phyloP scores from a whole-genome alignment of 805 yeast species.

The Ogataea zsoltii region DNA sequence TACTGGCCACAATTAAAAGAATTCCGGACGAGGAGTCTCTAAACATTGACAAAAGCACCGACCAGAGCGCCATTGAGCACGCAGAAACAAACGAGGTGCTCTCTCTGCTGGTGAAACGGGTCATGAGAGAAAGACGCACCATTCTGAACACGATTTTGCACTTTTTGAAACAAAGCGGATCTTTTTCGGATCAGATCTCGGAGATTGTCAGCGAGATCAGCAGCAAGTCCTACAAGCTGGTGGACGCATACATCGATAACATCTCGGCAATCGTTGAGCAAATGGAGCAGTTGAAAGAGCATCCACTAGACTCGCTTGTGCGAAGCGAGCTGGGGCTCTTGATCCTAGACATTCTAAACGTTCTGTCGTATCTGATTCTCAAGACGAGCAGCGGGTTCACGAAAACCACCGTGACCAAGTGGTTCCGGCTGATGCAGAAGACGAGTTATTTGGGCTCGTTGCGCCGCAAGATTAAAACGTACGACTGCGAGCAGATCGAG shows the following conservation, averaged over 20 bases:
- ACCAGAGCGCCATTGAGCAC: conserved; percentile 25
- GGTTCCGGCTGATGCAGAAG: conserved; percentile 56
- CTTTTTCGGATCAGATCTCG: conserved; percentile 31
- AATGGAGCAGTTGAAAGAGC: conserved; percentile 12
- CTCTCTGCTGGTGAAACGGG: conserved; percentile 37
- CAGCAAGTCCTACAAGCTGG: conserved; percentile 25
- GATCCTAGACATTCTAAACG: conserved; percentile 27
- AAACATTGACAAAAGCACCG: conserved; percentile 17
- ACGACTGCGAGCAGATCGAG: conserved; percentile 15
- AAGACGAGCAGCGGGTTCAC: conserved; percentile 24
- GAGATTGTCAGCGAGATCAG: conserved; percentile 42
- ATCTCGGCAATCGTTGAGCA: conserved; percentile 12
- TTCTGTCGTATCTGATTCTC: conserved; percentile 29
- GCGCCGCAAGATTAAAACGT: conserved; percentile 28
- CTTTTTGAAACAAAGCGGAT: conserved; percentile 26
- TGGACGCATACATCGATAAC: conserved; percentile 31
- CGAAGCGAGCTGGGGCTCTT: conserved; percentile 17
- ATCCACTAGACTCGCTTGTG: conserved; percentile 17
- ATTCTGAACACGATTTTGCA: conserved; percentile 44
- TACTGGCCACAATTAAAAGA: conserved; percentile 40
- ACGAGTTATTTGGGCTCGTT: conserved; percentile 22
- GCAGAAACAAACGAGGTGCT: conserved; percentile 38
- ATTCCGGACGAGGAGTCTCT: conserved; percentile 35
- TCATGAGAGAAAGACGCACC: conserved; percentile 53
- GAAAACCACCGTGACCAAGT: conserved; percentile 39